Evolutionary conservation across 805 yeast genomes (phyloP).

Genomic region (Wickerhamiella hasegawae): DNA sequence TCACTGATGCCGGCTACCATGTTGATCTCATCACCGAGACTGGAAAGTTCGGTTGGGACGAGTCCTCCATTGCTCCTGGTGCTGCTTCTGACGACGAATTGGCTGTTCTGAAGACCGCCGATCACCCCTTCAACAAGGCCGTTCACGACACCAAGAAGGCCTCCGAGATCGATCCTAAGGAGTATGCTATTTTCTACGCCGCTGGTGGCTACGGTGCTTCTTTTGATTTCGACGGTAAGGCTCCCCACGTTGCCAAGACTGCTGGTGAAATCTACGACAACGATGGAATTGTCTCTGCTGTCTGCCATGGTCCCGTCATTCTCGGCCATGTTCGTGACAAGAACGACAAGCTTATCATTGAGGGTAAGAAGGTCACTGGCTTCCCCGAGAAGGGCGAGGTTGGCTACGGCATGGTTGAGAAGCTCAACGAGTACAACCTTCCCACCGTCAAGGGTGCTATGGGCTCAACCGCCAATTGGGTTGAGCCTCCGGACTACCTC

Average conservation of each 20-base stretch:
- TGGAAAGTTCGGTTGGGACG: constrained; percentile 43
- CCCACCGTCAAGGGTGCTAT: constrained; percentile 27
- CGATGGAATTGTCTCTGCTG: constrained; percentile 46
- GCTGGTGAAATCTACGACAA: constrained; percentile 32
- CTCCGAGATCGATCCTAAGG: constrained; percentile 30
- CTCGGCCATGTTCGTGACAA: constrained; percentile 32
- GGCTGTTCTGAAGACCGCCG: constrained; percentile 24
- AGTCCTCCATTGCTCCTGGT: constrained; percentile 30
- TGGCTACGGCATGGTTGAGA: constrained; percentile 17
- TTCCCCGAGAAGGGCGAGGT: constrained; percentile 43
- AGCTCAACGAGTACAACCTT: constrained; percentile 19
- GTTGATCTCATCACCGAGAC: constrained; percentile 44
- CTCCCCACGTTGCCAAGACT: constrained; percentile 29
- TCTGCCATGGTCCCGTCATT: constrained; percentile 54
- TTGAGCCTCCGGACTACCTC: constrained; percentile 31
- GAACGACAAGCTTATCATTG: constrained; percentile 28
- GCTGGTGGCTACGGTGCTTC: constrained; percentile 53
- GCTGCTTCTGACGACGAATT: constrained; percentile 32
- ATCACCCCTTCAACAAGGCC: constrained; percentile 26
- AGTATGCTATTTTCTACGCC: constrained; percentile 40
- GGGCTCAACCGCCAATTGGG: constrained; percentile 29
- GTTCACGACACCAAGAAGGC: constrained; percentile 31
- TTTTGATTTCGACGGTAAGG: constrained; percentile 38
- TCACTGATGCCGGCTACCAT: constrained; percentile 32
- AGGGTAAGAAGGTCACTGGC: constrained; percentile 44